Percentiles rank a stretch among this genome's conserved stretches.
These are phyloP conservation scores for Mucor sp. DNA, from an alignment of 371 early-diverging fungal genomes.

Conservation along the genomic window DNA sequence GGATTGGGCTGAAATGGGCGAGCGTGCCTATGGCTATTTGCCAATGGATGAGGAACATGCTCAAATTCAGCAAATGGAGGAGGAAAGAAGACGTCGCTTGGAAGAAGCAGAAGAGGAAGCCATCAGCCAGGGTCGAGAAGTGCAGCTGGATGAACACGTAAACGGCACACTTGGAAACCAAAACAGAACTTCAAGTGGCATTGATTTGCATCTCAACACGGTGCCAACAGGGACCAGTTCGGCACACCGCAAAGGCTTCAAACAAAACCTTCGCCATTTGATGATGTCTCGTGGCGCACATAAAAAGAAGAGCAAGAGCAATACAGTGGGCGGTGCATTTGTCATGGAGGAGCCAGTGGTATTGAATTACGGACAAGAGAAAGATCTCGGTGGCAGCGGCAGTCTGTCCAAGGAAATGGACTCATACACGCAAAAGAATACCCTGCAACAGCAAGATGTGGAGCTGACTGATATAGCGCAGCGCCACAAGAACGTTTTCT, in stretches of 20 bases:
- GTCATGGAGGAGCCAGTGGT: constrained; percentile 36
- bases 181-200: constrained; percentile 2
- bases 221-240: neutral
- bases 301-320: neutral
- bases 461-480: constrained; percentile 7
- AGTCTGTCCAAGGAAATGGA: constrained; percentile 11
- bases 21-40: constrained; percentile 64
- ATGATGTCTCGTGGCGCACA: constrained; percentile 2
- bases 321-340: constrained; percentile 24
- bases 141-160: constrained; percentile 16
- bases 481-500: constrained; percentile 3
- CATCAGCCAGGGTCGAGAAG: neutral
- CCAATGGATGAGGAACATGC: constrained; percentile 38
- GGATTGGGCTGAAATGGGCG: constrained; percentile 71
- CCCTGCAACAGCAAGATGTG: neutral
- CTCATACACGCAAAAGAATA: neutral
- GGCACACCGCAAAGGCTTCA: constrained; percentile 3
- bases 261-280: constrained; percentile 5
- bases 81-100: neutral
- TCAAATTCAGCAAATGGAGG: constrained; percentile 10
- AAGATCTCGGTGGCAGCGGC: constrained; percentile 19
- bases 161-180: neutral
- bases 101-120: constrained; percentile 12
- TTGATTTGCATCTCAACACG: constrained; percentile 10
- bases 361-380: constrained; percentile 27